These are phyloP conservation scores for Penicillium bialowiezense DNA, from an alignment of 495 filamentous ascomycete genomes.

Conservation along the genomic window DNA sequence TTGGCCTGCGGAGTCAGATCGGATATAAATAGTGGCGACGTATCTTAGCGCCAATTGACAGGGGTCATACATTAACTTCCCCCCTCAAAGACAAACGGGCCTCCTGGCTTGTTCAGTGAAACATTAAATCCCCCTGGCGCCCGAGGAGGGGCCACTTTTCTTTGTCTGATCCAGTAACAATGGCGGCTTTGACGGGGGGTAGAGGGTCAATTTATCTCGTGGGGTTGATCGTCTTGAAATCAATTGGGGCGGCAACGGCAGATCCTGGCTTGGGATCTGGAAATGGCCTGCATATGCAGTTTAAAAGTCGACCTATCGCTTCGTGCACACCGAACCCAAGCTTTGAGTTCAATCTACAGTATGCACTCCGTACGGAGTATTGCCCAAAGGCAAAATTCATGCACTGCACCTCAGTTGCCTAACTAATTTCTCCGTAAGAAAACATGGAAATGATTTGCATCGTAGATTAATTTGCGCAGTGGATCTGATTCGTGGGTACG, in stretches of 20 bases:
- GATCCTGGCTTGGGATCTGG: conserved; percentile 11
- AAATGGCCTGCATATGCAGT: conserved; percentile 3
- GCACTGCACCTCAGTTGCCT: background rate
- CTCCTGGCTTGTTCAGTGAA: conserved; percentile 15
- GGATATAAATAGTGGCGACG: conserved; percentile 26
- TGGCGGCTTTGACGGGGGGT: conserved; percentile 13
- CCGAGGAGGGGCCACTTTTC: conserved; percentile 5
- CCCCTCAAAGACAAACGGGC: conserved; percentile 9
- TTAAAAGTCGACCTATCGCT: conserved; percentile 1
- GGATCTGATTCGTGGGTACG: conserved; percentile 14
- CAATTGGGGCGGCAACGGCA: conserved; percentile 22
- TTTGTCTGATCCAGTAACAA: conserved; percentile 15
- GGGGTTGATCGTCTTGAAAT: conserved; percentile 18
- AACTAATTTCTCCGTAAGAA: background rate
- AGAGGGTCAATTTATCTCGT: conserved; percentile 10
- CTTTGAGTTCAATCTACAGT: background rate
- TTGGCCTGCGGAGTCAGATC: conserved; percentile 17
- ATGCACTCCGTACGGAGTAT: background rate
- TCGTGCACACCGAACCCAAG: background rate
- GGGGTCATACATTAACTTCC: background rate
- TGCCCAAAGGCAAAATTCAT: background rate
- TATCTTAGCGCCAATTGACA: conserved; percentile 18
- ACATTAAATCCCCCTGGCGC: conserved; percentile 24
- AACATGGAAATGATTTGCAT: conserved; percentile 11
- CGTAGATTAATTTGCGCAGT: conserved; percentile 2